Evolutionary conservation across 75 land plant genomes (phyloP), one percentile per base, ranked within the genome.

Genomic region (Selaginella moellendorffii): DNA sequence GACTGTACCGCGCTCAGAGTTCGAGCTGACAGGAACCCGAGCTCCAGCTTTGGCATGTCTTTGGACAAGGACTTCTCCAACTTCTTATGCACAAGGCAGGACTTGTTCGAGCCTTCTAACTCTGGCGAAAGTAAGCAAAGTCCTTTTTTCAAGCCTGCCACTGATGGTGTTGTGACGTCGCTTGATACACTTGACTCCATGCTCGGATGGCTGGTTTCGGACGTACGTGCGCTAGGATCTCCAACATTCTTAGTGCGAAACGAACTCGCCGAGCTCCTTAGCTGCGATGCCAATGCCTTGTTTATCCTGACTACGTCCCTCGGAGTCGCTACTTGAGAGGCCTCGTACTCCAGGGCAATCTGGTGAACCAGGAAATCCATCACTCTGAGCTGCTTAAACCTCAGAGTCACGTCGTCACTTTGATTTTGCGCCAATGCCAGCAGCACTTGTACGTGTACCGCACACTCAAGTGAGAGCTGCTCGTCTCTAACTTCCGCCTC

Each of bases 291-390:
- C 17, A 26, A 14, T 21, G 30, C n/a, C 31, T 29, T 31, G 18
- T n/a, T 26, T 30, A 2, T 26, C 54, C 24, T 64, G 59, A 26
- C 46, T 42, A 24, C 1, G 20, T 54, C 68, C 46, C 30, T 69
- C 12, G 72, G 64, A 5, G 68, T 63, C 24, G 65, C 64, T 42
- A 69, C 42, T 30, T 69, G 72, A 30, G 68, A 74, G 21, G 29
- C 51, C 23, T 74, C 68, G 52, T 74, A 74, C 24, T 74, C 77
- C 19, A 74, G 63, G 12, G 72, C 29, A 1, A 74, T 69, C 54
- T 69, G 67, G 26, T 69, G 77, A 10, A 74, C 36, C 10, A 74
- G 68, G 18, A 74, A 69, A 30, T 64, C 77, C 72, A 74, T 69
- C 14, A 69, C 53, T 54, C 63, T 28, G 1, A 69, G 31, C 27